Evolutionary conservation across 129 eudicot species (phyloP), one percentile per base, ranked within the genome.

Genomic region (Deinandra increscens): DNA sequence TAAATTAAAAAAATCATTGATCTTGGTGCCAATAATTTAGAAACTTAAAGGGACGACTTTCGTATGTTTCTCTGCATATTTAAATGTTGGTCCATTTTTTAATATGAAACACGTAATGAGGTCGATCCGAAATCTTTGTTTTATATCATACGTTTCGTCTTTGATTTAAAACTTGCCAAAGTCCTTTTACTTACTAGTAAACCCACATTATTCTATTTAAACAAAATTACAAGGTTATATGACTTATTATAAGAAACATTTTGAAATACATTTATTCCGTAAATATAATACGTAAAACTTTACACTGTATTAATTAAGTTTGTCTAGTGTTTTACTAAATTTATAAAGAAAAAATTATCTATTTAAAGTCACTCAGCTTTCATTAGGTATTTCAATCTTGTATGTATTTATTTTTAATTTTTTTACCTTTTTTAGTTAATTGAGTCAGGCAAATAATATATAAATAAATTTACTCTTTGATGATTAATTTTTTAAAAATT

Each of bases 1-100:
- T 26, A 26, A 26, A 26, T n/a, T 22, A 15, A 8, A 4, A 61
- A 19, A 10, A 14, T 37, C 41, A 10, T 50, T 14, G 64, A 50
- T 49, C 9, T 20, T 63, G 29, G 71, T 1, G 64, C 48, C 19
- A 48, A 3, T 63, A 36, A 22, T 73, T 13, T 23, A 22, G 38
- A 34, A 61, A 9, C 50, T 11, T n/a, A 20, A 63, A 49, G 48
- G 43, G 63, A 73, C 64, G 78, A 73, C 71, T 53, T 73, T 50
- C 38, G 15, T 9, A 38, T 15, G 18, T 38, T 20, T 67, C 38
- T 65, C 15, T 45, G 15, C 17, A 33, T 43, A 43, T 46, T 33
- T 50, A 50, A 39, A 69, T 19, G 39, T 1, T 9, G 19, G 1
- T 9, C 12, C 29, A 11, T 12, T 15, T n/a, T 58, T 56, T 15